Conservation (phyloP, 2,329 filamentous ascomycete genomes). For the Aspergillus sp. region DNA sequence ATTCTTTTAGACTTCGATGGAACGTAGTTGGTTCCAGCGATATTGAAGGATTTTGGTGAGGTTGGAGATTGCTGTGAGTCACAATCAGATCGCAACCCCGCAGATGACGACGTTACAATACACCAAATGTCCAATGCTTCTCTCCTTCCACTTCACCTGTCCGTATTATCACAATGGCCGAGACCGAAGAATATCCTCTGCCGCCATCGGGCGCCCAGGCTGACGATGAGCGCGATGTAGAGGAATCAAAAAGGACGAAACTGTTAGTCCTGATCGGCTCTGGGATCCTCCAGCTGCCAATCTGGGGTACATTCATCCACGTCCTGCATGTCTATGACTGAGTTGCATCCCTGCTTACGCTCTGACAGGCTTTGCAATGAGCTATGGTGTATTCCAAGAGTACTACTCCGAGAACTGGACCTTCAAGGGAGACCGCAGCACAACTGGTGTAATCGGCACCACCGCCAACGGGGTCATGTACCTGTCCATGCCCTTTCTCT, state of each 20-base stretch:
- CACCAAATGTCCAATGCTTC: too few species aligned
- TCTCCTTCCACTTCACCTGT: too few species aligned
- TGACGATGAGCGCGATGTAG: background rate
- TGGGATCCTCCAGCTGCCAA: slow-evolving; percentile 6
- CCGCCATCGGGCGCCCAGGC: background rate
- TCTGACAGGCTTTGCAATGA: slow-evolving; percentile 4
- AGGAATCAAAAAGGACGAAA: background rate
- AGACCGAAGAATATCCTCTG: background rate
- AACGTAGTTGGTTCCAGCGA: too few species aligned
- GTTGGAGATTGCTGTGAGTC: too few species aligned
- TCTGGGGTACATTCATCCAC: background rate
- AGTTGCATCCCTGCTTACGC: background rate
- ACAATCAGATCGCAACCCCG: too few species aligned
- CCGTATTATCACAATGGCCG: too few species aligned
- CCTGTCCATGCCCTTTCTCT: slow-evolving; percentile 7
- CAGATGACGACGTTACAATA: too few species aligned
- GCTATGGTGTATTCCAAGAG: slow-evolving; percentile 9
- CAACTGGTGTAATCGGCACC: slow-evolving; percentile 4
- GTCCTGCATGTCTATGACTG: background rate
- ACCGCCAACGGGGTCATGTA: slow-evolving; percentile 11
- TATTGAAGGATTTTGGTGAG: too few species aligned
- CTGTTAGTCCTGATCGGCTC: slow-evolving; percentile 4
- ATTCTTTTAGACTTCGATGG: too few species aligned
- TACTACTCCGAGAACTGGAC: slow-evolving; percentile 8
- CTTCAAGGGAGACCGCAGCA: slow-evolving; percentile 5